Percentiles rank a stretch among this genome's conserved stretches.
Conservation (phyloP, 495 filamentous ascomycete genomes). For the Penicillium subrubescens region DNA sequence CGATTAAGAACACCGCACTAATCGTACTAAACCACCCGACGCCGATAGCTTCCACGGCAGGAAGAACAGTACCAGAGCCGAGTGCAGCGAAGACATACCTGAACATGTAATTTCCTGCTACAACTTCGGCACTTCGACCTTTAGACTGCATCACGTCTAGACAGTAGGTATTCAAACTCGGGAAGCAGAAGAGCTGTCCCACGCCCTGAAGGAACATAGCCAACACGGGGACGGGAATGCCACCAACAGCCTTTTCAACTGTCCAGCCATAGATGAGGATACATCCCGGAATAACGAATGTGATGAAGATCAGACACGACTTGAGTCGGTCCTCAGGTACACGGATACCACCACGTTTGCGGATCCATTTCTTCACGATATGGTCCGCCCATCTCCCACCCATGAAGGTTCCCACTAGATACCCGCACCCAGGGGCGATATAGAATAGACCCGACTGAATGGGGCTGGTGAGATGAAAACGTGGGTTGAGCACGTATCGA, state of each 20-base stretch:
- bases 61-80: slow-evolving; percentile 66
- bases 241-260: slow-evolving; percentile 65
- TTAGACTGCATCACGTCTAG: slow-evolving; percentile 69
- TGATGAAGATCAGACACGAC: slow-evolving; percentile 61
- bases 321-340: slow-evolving; percentile 71
- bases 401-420: slow-evolving; percentile 68
- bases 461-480: slow-evolving; percentile 67
- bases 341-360: slow-evolving; percentile 55
- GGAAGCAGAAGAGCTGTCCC: slow-evolving; percentile 73
- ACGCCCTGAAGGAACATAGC: slow-evolving; percentile 73
- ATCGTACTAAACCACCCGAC: slow-evolving; percentile 68
- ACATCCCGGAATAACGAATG: slow-evolving; percentile 61
- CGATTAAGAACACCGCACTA: slow-evolving; percentile 56
- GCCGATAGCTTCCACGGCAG: slow-evolving; percentile 65
- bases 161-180: slow-evolving; percentile 73
- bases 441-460: slow-evolving; percentile 72
- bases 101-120: slow-evolving; percentile 73
- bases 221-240: slow-evolving; percentile 66
- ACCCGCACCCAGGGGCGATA: slow-evolving; percentile 71
- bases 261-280: slow-evolving; percentile 75
- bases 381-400: slow-evolving; percentile 74
- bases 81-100: slow-evolving; percentile 69
- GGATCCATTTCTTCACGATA: slow-evolving; percentile 63
- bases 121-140: slow-evolving; percentile 62
- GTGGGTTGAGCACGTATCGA: slow-evolving; percentile 72